Conservation (phyloP, 2,329 filamentous ascomycete species). For the Helotiales sp. region DNA sequence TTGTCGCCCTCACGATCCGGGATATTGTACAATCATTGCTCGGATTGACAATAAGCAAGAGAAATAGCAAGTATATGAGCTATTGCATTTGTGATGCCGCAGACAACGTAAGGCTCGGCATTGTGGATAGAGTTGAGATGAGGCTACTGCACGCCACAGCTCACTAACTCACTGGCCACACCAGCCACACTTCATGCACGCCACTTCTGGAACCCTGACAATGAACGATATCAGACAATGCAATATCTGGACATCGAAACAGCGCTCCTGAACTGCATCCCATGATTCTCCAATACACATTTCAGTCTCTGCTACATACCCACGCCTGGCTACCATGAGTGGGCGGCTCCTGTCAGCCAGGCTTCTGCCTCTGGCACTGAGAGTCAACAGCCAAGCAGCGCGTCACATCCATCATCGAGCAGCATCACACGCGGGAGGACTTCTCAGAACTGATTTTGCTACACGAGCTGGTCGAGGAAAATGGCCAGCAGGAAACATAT, state of each 20-base stretch:
- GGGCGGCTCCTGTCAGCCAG: slow-evolving; percentile 69
- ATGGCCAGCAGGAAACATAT: slow-evolving; percentile 75
- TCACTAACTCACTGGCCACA: slow-evolving; percentile 15
- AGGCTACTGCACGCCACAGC: not conserved
- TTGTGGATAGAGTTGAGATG: not conserved
- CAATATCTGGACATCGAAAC: slow-evolving; percentile 7
- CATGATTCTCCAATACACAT: slow-evolving; percentile 23
- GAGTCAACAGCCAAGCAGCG: slow-evolving; percentile 52
- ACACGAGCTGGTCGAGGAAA: slow-evolving; percentile 61
- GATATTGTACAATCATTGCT: not conserved
- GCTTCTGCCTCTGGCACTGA: slow-evolving; percentile 66
- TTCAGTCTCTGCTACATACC: slow-evolving; percentile 14
- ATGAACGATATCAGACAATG: slow-evolving; percentile 1
- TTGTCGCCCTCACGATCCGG: slow-evolving; percentile 1
- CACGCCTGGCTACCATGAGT: slow-evolving; percentile 33
- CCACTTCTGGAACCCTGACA: slow-evolving; percentile 9
- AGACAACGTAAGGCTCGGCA: not conserved
- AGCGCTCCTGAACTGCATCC: slow-evolving; percentile 8
- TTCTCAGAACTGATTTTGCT: slow-evolving; percentile 65
- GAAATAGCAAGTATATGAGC: not conserved
- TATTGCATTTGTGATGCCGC: not conserved
- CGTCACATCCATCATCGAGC: slow-evolving; percentile 62
- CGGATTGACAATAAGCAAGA: not conserved
- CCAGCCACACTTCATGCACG: slow-evolving; percentile 26
- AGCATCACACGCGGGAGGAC: slow-evolving; percentile 63